Conservation (phyloP, 2,329 filamentous ascomycete species). For the Calonectria hongkongensis region DNA sequence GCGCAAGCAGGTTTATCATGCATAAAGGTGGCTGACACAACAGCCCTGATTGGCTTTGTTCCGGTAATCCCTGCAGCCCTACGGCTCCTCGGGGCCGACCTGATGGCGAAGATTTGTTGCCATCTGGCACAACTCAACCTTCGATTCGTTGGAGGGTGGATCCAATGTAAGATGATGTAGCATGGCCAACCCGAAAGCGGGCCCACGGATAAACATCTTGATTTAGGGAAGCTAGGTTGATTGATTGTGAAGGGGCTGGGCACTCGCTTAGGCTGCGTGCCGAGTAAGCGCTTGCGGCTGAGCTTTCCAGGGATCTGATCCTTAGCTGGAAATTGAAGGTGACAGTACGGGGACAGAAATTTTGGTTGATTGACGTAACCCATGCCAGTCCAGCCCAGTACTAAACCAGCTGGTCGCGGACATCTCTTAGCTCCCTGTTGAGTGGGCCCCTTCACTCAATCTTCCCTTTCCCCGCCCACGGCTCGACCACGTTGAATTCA, state of each 20-base stretch:
- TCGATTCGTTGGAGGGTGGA: no score
- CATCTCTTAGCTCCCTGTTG: neutral
- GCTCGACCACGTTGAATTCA: constrained; percentile 3
- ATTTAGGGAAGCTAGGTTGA: neutral
- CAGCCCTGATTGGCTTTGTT: neutral
- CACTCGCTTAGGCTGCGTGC: neutral
- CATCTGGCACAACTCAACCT: neutral
- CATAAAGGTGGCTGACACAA: constrained; percentile 14
- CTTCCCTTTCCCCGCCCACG: constrained; percentile 24
- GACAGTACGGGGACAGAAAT: neutral
- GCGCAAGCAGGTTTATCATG: constrained; percentile 8
- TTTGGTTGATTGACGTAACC: constrained; percentile 15
- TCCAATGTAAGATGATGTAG: neutral
- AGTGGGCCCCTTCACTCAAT: constrained; percentile 16
- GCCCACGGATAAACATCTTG: no score
- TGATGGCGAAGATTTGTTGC: neutral
- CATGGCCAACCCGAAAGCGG: neutral
- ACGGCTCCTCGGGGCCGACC: neutral
- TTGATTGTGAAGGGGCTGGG: neutral
- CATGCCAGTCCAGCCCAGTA: neutral
- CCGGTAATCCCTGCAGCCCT: constrained; percentile 7
- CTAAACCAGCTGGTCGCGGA: constrained; percentile 1
- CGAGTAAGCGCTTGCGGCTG: constrained; percentile 20
- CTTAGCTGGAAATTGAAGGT: neutral
- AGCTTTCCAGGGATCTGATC: constrained; percentile 1